Base-by-base conservation (phyloP, 2,329 filamentous ascomycete genomes). In the Fusarium penzigii region DNA sequence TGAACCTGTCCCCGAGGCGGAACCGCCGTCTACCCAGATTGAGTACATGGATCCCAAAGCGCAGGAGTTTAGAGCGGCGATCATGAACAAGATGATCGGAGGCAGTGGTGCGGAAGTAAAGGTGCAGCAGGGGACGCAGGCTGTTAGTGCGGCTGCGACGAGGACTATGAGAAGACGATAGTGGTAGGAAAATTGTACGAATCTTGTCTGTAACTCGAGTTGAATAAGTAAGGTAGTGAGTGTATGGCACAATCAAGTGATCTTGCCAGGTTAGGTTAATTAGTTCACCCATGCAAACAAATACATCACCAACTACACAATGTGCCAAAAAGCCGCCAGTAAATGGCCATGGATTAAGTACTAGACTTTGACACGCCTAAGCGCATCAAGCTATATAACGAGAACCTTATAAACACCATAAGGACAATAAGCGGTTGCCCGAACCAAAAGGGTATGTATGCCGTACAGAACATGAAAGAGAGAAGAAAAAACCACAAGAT, bases 21-120 rank as follows among this genome's bases (percentile, higher is more conserved):
- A 66, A 7, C 78, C 76, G 7, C 72, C 75, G 1, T 69, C 75
- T 2, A 83, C 81, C 8, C 81, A 85, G 65, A 68, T 85, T 3
- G 75, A 75, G 52, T 84, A 84, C 51, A 71, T 76, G 5, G 78
- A 83, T 51, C 75, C 78, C 0, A 75, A 79, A 16, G 79, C 78
- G 3, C 68, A 73, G 55, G 67, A 70, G 52, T 70, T 70, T 46
- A 77, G 75, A 61, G 73, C 70, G 29, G 68, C 70, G 55, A 60
- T 81, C 16, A 73, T 80, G 70, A 75, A 65, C 46, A 75, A 73
- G 56, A 78, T 81, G 70, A 68, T 68, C 57, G 61, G 65, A 3
- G 64, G 58, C 11, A 48, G 48, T 39, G 51, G 39, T 5, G 32
- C 13, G 32, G 61, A 65, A 6, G 44, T 51, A 17, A 58, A 65